Base-by-base conservation (phyloP, 768 basidiomycete genomes). In the Hemileccinum impolitum region DNA sequence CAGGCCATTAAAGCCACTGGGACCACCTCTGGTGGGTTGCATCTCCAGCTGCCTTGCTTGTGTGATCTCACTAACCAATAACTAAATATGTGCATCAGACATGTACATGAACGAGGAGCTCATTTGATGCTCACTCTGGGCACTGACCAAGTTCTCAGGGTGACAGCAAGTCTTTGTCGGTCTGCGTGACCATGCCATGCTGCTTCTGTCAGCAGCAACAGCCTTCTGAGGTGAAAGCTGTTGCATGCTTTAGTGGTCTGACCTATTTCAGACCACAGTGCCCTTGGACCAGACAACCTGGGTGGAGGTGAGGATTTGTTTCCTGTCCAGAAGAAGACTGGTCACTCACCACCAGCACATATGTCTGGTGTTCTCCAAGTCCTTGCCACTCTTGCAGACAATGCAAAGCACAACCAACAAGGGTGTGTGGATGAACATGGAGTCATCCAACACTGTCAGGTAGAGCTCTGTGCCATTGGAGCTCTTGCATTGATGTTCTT, bases 341-440 rank as follows among this genome's bases (percentile, higher is more conserved):
- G n/a, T n/a, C n/a, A n/a, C n/a, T n/a, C n/a, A n/a, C n/a, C n/a
- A n/a, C n/a, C n/a, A n/a, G n/a, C n/a, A n/a, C n/a, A n/a, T n/a
- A n/a, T n/a, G n/a, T n/a, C n/a, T n/a, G n/a, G n/a, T 10, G 30
- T 43, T 19, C 9, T 14, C 8, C 39, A 71, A 69, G 65, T 64
- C 3, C 56, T 70, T 6, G 55, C 51, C 2, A 41, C 65, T 1
- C 47, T 70, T 3, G 54, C 64, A 3, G 55, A 70, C 47, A 59
- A 64, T 47, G 58, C 60, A 14, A 72, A 72, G 51, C 56, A 61
- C 30, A 72, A 71, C 53, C 54, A 61, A 6, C 52, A 44, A 15
- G 70, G 69, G 4, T 52, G 57, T 0, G 45, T 67, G 17, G 67
- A 73, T 36, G 64, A 70, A 42, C 66, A 69, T 39, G 65, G 56